Evolutionary conservation across 2,329 filamentous ascomycete species (phyloP).

Genomic region (Claviceps africana): DNA sequence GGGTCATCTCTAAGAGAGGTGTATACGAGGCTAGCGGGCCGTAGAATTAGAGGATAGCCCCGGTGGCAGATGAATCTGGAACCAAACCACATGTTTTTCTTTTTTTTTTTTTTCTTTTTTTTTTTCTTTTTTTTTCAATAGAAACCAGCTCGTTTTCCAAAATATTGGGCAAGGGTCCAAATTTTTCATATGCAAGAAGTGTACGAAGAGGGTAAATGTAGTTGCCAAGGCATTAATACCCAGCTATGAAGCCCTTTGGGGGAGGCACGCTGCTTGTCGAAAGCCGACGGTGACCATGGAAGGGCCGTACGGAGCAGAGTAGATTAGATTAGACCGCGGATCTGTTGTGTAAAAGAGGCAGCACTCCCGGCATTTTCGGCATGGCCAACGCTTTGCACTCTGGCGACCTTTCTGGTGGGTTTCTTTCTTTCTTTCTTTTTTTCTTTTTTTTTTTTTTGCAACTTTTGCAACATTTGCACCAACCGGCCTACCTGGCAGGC

Average conservation of each 20-base stretch:
- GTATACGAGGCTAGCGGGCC: constrained; percentile 54
- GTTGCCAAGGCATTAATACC: not conserved
- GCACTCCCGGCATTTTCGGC: not conserved
- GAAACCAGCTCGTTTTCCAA: no score
- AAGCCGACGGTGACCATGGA: not conserved
- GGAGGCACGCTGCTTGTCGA: not conserved
- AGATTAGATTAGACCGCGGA: not conserved
- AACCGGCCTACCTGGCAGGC: no score
- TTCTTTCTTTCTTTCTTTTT: no score
- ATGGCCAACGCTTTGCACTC: not conserved
- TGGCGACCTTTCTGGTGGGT: not conserved
- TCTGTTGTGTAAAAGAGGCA: no score
- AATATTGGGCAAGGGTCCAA: no score
- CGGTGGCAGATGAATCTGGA: not conserved
- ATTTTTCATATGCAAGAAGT: no score
- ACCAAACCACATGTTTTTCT: no score
- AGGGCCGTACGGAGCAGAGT: not conserved
- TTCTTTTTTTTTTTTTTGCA: no score
- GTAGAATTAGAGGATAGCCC: constrained; percentile 20
- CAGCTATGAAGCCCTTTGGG: not conserved
- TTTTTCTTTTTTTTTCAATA: no score
- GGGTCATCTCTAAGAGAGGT: constrained; percentile 65
- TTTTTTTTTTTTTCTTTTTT: no score
- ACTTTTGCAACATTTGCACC: no score
- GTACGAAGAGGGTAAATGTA: not conserved